These are phyloP conservation scores for Cystobasidium pallidum DNA, from an alignment of 1,284 basidiomycete species.

Conservation along the genomic window DNA sequence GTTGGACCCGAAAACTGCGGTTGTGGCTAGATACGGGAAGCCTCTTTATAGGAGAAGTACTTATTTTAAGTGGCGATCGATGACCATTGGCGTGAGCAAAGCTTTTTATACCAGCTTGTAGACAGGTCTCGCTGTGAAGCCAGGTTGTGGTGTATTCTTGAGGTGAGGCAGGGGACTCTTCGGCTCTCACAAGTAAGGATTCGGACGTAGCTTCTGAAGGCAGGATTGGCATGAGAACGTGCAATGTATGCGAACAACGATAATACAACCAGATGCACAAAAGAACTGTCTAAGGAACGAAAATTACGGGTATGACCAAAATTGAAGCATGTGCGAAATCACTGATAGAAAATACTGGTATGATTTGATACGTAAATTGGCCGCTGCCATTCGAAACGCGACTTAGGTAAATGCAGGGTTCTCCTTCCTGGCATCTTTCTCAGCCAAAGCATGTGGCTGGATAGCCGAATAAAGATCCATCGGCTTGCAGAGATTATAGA, in stretches of 20 bases:
- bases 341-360: background rate
- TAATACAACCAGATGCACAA: conserved; percentile 7
- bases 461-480: conserved; percentile 43
- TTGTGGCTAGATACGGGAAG: no score
- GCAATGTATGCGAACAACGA: background rate
- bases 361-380: background rate
- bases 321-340: no score
- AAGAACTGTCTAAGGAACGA: background rate
- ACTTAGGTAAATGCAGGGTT: conserved; percentile 29
- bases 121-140: no score
- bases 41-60: no score
- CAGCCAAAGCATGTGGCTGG: conserved; percentile 27
- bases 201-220: background rate
- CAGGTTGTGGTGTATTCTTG: no score
- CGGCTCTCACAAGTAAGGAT: no score
- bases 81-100: no score
- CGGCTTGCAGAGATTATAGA: conserved; percentile 35
- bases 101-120: no score
- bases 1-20: no score
- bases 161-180: no score
- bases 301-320: no score
- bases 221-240: background rate
- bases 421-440: conserved; percentile 31
- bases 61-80: no score
- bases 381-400: background rate